phyloP scores from a whole-genome alignment of 306 rosid genomes.

The Delonix regia region DNA sequence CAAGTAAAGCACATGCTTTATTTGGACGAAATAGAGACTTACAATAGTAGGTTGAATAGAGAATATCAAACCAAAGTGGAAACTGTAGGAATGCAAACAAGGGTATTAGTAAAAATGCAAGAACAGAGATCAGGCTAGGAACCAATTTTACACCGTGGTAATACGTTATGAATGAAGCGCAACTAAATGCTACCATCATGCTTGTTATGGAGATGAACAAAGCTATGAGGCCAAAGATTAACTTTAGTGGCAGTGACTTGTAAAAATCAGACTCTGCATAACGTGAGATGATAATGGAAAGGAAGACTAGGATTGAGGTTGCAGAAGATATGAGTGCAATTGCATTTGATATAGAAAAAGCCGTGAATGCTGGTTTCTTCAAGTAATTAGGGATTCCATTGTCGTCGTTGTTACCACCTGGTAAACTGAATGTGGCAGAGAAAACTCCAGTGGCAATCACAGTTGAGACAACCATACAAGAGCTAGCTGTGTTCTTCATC shows the following conservation, averaged over 20 bases:
- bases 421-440: constrained; percentile 25
- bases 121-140: constrained; percentile 21
- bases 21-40: too few relatives aligned
- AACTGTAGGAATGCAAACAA: constrained; percentile 33
- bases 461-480: constrained; percentile 32
- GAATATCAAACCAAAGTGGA: too few relatives aligned
- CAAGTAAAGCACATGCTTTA: too few relatives aligned
- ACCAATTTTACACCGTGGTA: too few relatives aligned
- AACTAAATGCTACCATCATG: constrained; percentile 53
- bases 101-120: constrained; percentile 36
- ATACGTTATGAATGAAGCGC: constrained; percentile 40
- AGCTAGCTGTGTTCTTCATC: not conserved
- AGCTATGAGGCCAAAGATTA: constrained; percentile 43
- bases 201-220: constrained; percentile 54
- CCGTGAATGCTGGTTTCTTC: too few relatives aligned
- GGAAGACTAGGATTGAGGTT: too few relatives aligned
- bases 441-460: constrained; percentile 34
- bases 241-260: too few relatives aligned
- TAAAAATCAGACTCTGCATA: too few relatives aligned
- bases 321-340: too few relatives aligned
- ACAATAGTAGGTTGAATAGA: too few relatives aligned
- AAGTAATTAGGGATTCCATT: not conserved
- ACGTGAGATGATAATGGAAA: too few relatives aligned
- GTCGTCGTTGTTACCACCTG: constrained; percentile 5
- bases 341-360: too few relatives aligned